Conservation (phyloP, 371 early-diverging fungal species). For the Mucor ambiguus region DNA sequence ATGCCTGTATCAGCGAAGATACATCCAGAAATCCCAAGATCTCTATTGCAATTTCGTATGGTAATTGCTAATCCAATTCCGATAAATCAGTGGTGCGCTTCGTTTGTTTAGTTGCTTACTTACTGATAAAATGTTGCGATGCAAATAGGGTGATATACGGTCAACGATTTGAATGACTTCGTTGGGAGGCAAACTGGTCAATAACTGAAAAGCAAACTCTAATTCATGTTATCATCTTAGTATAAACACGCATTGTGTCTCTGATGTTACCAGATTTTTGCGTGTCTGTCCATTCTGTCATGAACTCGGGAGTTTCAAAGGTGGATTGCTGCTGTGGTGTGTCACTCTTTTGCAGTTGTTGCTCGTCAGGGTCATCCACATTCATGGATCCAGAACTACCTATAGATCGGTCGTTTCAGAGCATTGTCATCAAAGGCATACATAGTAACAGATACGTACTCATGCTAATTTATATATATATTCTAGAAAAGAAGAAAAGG, state of each 20-base stretch:
- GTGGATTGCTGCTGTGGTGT: neutral
- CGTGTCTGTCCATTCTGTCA: constrained; percentile 56
- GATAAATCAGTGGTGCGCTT: too few species aligned
- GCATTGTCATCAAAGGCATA: too few species aligned
- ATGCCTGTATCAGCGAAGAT: constrained; percentile 47
- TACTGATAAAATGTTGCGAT: constrained; percentile 57
- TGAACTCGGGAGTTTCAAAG: constrained; percentile 27
- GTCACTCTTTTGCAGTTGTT: neutral
- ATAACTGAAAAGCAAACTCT: constrained; percentile 22
- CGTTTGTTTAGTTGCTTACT: neutral
- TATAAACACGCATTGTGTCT: neutral
- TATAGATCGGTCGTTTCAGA: neutral
- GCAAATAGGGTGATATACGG: constrained; percentile 57
- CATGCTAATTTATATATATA: neutral
- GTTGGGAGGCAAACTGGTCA: constrained; percentile 21
- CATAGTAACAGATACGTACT: neutral
- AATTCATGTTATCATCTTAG: neutral
- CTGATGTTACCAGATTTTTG: constrained; percentile 56
- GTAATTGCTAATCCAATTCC: constrained; percentile 39
- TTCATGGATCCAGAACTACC: neutral
- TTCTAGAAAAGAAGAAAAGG: neutral
- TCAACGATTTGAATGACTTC: constrained; percentile 13
- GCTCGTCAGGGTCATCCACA: neutral
- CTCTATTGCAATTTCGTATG: constrained; percentile 63
- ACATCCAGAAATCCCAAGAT: constrained; percentile 60